Evolutionary conservation across 1,284 basidiomycete genomes (phyloP).

Genomic region (Ustilago curta): DNA sequence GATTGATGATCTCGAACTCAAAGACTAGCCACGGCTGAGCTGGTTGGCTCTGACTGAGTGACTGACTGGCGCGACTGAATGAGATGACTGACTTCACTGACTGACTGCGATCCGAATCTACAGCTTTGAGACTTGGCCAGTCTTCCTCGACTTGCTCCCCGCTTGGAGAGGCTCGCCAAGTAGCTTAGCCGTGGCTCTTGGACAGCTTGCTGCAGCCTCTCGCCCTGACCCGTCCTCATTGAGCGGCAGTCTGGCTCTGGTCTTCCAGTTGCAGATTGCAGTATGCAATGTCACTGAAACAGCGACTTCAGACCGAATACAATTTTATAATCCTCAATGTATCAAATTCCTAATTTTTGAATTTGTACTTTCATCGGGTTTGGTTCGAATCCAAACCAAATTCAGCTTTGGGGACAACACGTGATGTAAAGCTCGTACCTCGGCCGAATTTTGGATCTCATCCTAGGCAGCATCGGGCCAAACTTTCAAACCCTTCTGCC

Average conservation of each 20-base stretch:
- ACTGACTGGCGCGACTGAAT: constrained; percentile 4
- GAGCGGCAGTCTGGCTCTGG: neutral
- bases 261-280: neutral
- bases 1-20: constrained; percentile 43
- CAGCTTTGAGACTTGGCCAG: neutral
- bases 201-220: neutral
- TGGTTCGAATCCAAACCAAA: neutral
- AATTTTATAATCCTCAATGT: too few species aligned
- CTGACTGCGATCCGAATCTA: neutral
- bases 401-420: neutral
- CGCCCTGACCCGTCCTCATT: constrained; percentile 1
- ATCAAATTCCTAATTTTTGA: too few species aligned
- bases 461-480: neutral
- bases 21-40: constrained; percentile 23
- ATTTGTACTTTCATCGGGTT: neutral
- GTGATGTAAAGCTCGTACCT: too few species aligned
- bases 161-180: neutral
- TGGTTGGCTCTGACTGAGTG: constrained; percentile 8
- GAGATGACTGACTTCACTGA: constrained; percentile 2
- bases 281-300: too few species aligned
- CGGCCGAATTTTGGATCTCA: neutral
- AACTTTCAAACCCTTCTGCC: neutral
- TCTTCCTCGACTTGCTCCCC: constrained; percentile 2
- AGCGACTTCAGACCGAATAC: too few species aligned
- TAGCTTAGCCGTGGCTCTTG: constrained; percentile 1